Conservation (phyloP, 441 rosid genomes). For the Adansonia madagascariensis region DNA sequence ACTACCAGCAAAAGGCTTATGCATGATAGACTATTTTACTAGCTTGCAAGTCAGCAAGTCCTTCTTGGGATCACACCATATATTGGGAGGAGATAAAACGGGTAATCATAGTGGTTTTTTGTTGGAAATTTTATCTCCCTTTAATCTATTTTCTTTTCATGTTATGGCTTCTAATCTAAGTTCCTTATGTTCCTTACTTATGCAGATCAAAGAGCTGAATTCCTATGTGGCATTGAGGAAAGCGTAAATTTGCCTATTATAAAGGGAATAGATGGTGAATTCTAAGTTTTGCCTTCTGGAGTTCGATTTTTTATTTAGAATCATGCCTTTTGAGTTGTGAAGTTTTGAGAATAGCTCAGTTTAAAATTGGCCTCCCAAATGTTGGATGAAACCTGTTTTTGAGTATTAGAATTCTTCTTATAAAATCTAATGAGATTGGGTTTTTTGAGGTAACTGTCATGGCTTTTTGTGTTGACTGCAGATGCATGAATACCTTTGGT, state of each 20-base stretch:
- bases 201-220: conserved; percentile 95
- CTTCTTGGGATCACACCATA: neutral
- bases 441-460: neutral
- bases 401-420: conserved; percentile 14
- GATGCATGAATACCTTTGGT: conserved; percentile 83
- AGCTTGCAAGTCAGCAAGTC: neutral
- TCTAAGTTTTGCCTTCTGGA: neutral
- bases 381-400: conserved; percentile 2
- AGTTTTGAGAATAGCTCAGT: conserved; percentile 12
- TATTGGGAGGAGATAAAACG: neutral
- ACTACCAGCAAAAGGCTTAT: neutral
- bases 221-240: conserved; percentile 91
- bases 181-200: conserved; percentile 23
- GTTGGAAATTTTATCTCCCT: neutral
- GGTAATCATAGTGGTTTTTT: neutral
- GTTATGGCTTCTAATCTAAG: neutral
- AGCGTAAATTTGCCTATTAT: conserved; percentile 60
- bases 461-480: conserved; percentile 40
- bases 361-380: conserved; percentile 17
- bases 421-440: neutral
- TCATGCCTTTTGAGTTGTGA: neutral
- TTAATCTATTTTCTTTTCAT: neutral
- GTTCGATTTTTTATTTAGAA: neutral
- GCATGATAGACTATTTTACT: conserved; percentile 7
- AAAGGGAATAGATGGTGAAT: neutral